Percentiles rank a stretch among this genome's conserved stretches.
Evolutionary conservation across 2,329 filamentous ascomycete genomes (phyloP).

Genomic region (Zymoseptoria brevis): DNA sequence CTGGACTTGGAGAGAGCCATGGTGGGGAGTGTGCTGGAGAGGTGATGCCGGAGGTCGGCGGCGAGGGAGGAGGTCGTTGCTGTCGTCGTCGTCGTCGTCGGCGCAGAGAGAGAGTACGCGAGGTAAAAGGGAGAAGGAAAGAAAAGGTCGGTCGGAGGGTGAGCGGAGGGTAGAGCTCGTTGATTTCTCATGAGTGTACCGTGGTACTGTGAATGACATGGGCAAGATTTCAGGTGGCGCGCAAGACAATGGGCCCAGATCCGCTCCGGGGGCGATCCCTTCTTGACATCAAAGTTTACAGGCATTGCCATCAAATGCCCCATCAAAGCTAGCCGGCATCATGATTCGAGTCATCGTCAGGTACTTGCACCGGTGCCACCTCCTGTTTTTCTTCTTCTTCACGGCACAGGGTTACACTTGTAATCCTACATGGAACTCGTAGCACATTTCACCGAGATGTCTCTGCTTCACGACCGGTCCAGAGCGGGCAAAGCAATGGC

Average conservation of each 20-base stretch:
- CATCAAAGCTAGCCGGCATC: neutral
- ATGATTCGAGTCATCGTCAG: too few species aligned
- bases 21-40: slow-evolving; percentile 10
- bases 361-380: too few species aligned
- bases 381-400: neutral
- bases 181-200: too few species aligned
- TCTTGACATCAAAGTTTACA: neutral
- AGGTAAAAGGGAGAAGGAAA: neutral
- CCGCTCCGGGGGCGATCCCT: too few species aligned
- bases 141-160: neutral
- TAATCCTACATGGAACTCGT: neutral
- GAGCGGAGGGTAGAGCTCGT: too few species aligned
- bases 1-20: slow-evolving; percentile 91
- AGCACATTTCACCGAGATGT: neutral
- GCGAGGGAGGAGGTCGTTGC: neutral
- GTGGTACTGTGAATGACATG: too few species aligned
- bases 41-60: neutral
- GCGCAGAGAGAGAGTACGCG: neutral
- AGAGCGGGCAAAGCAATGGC: neutral
- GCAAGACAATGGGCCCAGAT: too few species aligned
- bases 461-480: neutral
- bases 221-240: too few species aligned
- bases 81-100: neutral
- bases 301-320: neutral
- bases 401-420: neutral